phyloP scores from a whole-genome alignment of 495 filamentous ascomycete genomes.

The Talaromyces wortmannii region DNA sequence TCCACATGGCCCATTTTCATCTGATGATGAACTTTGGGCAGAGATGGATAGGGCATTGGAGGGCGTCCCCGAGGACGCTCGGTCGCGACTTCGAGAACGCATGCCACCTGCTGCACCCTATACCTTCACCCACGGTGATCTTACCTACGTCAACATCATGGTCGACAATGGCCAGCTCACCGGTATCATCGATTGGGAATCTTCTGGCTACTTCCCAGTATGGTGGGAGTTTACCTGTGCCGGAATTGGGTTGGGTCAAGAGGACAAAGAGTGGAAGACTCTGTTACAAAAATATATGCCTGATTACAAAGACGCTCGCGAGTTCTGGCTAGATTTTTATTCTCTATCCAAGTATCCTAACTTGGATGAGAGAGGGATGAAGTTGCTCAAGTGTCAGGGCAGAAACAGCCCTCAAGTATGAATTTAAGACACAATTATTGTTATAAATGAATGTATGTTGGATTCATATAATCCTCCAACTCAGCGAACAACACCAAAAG shows the following conservation, averaged over 20 bases:
- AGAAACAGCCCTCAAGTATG: background rate
- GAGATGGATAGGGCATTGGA: constrained; percentile 11
- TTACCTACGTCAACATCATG: constrained; percentile 23
- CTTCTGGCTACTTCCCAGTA: constrained; percentile 21
- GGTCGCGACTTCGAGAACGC: constrained; percentile 9
- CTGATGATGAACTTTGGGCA: constrained; percentile 17
- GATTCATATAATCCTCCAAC: background rate
- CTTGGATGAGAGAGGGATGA: constrained; percentile 9
- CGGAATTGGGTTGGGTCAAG: constrained; percentile 1
- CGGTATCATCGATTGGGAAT: constrained; percentile 27
- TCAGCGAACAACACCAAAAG: background rate
- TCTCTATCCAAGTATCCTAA: constrained; percentile 8
- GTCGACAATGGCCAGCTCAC: constrained; percentile 14
- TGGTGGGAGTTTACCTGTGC: constrained; percentile 24
- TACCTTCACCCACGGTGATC: constrained; percentile 23
- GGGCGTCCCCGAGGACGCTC: constrained; percentile 10
- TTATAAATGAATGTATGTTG: background rate
- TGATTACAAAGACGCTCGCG: constrained; percentile 9
- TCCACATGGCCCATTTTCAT: constrained; percentile 16
- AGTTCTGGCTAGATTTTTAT: constrained; percentile 9
- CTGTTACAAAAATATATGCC: constrained; percentile 14
- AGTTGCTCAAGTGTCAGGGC: background rate
- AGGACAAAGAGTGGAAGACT: constrained; percentile 15
- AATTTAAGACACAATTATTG: background rate
- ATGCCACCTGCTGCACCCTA: constrained; percentile 18